Evolutionary conservation across 2,329 filamentous ascomycete species (phyloP), one percentile per base, ranked within the genome.

Genomic region (Sarocladiaceae sp.): DNA sequence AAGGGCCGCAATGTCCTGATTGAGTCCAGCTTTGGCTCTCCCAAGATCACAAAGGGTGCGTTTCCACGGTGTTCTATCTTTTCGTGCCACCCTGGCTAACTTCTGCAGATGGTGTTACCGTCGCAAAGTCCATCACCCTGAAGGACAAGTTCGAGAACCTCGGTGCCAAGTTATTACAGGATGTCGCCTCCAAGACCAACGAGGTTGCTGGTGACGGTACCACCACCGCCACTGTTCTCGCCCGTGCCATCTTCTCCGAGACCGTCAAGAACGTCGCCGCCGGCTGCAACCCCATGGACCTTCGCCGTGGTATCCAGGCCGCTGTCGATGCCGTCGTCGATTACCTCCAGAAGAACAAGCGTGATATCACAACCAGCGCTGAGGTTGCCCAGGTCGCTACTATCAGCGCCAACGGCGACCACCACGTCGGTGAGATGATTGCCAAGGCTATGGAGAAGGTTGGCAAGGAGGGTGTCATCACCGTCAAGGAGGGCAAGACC

Each of bases 101-200:
- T 52, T 22, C 52, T 50, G 51, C 15, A 92, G 88, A 94, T 73
- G 89, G 89, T 84, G 89, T 94, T 44, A 92, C 88, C 62, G 89
- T 94, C 63, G 89, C 89, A 62, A 93, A 87, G 76, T 91, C 93
- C 58, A 88, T 99, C 66, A 84, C 83, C 58, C 84, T 99, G 60
- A 86, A 99, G 82, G 94, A 99, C 82, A 97, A 97, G 78, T 99
- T 97, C 74, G 94, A 99, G 79, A 99, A 99, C 81, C 89, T 99
- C 63, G 94, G 94, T 71, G 94, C 94, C 66, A 88, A 90, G 68
- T 85, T 99, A 61, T 84, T 99, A 62, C 92, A 97, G 77, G 94
- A 99, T 74, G 94, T 99, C 62, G 94, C 94, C 65, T 94, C 90
- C 68, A 99, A 99, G 86, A 99, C 94, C 69, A 99, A 99, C 80